A percentile compares a stretch with the other conserved stretches of the same genome.
phyloP scores from a whole-genome alignment of 1,284 basidiomycete genomes.

The Microbotryomycetes sp. region DNA sequence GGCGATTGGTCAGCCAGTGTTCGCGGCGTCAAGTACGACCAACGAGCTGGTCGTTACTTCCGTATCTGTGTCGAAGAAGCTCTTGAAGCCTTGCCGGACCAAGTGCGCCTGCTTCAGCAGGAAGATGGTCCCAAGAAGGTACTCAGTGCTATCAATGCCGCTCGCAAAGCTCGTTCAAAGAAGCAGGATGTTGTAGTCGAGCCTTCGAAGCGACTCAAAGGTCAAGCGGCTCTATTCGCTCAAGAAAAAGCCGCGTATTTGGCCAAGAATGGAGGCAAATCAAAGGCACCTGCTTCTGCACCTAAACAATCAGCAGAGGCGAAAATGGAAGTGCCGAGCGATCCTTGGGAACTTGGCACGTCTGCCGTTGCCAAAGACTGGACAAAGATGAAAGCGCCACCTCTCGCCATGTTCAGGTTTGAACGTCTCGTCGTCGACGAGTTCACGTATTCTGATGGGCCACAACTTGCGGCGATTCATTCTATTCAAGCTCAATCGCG shows the following conservation, averaged over 20 bases:
- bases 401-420: slow-evolving; percentile 81
- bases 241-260: slow-evolving; percentile 28
- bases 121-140: slow-evolving; percentile 56
- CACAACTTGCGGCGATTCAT: slow-evolving; percentile 70
- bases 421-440: slow-evolving; percentile 85
- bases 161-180: slow-evolving; percentile 46
- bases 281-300: neutral
- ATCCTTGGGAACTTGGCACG: slow-evolving; percentile 70
- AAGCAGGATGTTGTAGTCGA: slow-evolving; percentile 40
- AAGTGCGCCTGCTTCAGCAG: slow-evolving; percentile 56
- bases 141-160: slow-evolving; percentile 56
- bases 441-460: slow-evolving; percentile 84
- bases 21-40: slow-evolving; percentile 45
- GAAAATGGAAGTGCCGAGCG: slow-evolving; percentile 54
- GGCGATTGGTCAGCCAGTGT: slow-evolving; percentile 60
- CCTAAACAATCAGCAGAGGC: slow-evolving; percentile 29
- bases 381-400: slow-evolving; percentile 69
- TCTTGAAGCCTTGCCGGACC: slow-evolving; percentile 54
- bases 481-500: slow-evolving; percentile 68
- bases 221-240: slow-evolving; percentile 53
- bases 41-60: slow-evolving; percentile 74
- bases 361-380: slow-evolving; percentile 62
- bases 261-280: neutral
- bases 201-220: slow-evolving; percentile 62
- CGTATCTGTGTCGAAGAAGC: slow-evolving; percentile 64